Base-by-base conservation (phyloP, 768 basidiomycete species). In the Pluteus cervinus region DNA sequence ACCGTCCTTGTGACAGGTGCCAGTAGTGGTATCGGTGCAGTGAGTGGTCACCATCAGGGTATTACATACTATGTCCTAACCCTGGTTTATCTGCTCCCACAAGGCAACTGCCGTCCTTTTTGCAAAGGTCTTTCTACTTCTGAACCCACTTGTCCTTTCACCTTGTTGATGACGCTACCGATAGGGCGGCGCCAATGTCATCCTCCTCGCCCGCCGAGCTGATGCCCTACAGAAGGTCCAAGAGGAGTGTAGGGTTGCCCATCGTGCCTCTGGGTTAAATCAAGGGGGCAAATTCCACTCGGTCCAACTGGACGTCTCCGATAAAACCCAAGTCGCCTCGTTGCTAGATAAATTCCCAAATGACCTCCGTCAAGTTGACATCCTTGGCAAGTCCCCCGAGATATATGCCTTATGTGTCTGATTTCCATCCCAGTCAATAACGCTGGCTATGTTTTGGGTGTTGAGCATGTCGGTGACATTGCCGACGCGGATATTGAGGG, bases 1-100 rank as follows among this genome's bases (percentile, higher is more conserved):
- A 88, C 81, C 23, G 84, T 90, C 41, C 73, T 94, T 34, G 73
- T 94, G 43, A 94, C 91, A 20, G 91, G 91, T 15, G 90, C 91
- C 4, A 87, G 85, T 55, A 76, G 82, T 29, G 91, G 91, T 29
- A 94, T 94, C 46, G 91, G 91, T 39, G 84, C 88, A 39, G 87
- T 88, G 51, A 55, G 81, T 60, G n/a, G 15, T 14, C 12, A 22
- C 23, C 12, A 15, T 35, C 31, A 25, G 18, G 3, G n/a, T n/a
- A 5, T 33, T 20, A 32, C 34, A 24, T 36, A 1, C 30, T 8
- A 12, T 36, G 10, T 34, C 18, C 17, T 9, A 34, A 20, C 14
- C 15, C 25, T 40, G 42, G 8, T 40, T 21, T 9, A 23, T 5
- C 20, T 3, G 21, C 7, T 38, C 3, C n/a, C 20, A 33, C 7